Conservation (phyloP, 2,329 filamentous ascomycete genomes). For the Aspergillus caelatus region DNA sequence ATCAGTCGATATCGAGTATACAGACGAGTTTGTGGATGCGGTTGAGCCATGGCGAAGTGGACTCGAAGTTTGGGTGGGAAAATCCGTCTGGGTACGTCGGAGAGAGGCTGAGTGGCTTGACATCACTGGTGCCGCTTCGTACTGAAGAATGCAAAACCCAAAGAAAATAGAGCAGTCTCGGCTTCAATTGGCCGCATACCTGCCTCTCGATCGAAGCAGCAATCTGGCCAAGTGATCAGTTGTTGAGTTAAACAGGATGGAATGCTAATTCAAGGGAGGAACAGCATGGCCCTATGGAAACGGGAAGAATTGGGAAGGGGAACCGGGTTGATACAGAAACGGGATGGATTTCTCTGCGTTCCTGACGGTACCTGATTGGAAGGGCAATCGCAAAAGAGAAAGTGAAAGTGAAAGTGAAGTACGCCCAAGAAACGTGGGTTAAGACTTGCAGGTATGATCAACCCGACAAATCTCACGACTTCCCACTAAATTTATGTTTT, state of each 20-base stretch:
- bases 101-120: constrained; percentile 40
- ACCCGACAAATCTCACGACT: not conserved
- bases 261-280: constrained; percentile 30
- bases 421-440: not conserved
- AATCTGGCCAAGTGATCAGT: constrained; percentile 14
- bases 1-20: constrained; percentile 53
- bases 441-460: not conserved
- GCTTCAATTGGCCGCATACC: constrained; percentile 44
- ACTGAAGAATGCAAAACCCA: constrained; percentile 33
- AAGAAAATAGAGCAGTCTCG: constrained; percentile 27
- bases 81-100: constrained; percentile 43
- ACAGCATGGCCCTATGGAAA: constrained; percentile 24
- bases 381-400: constrained; percentile 4
- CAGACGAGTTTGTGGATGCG: constrained; percentile 58
- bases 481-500: not conserved
- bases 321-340: constrained; percentile 31
- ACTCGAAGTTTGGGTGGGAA: constrained; percentile 47
- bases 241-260: constrained; percentile 16
- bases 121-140: constrained; percentile 39
- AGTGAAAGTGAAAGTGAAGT: not conserved
- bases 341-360: constrained; percentile 13
- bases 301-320: constrained; percentile 18
- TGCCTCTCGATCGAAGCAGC: constrained; percentile 36
- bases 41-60: constrained; percentile 57
- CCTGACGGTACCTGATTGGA: not conserved